Conservation (phyloP, 2,329 filamentous ascomycete genomes). For the Xylariaceae sp. region DNA sequence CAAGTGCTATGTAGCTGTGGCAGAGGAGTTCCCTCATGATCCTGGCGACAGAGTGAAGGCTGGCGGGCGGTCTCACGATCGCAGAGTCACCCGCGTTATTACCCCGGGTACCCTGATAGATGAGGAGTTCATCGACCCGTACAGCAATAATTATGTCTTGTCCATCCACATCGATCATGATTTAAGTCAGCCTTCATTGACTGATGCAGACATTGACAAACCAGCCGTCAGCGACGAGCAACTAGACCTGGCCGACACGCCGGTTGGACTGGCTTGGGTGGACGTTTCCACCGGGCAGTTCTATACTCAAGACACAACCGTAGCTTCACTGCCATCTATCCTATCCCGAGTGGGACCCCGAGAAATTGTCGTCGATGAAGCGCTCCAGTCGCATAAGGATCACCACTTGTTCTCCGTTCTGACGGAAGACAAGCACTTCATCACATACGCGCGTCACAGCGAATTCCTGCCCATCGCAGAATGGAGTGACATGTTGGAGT, state of each 20-base stretch:
- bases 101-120: conserved; percentile 95
- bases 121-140: conserved; percentile 94
- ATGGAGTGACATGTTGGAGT: conserved; percentile 76
- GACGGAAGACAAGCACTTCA: conserved; percentile 66
- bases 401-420: conserved; percentile 63
- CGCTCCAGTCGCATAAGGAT: conserved; percentile 51
- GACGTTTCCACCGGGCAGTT: conserved; percentile 95
- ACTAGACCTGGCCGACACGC: conserved; percentile 16
- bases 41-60: conserved; percentile 64
- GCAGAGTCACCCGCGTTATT: conserved; percentile 78
- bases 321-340: conserved; percentile 69
- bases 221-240: neutral
- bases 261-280: conserved; percentile 77
- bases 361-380: conserved; percentile 74
- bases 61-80: conserved; percentile 77
- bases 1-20: conserved; percentile 85
- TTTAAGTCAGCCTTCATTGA: conserved; percentile 21
- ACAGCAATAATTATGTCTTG: conserved; percentile 87
- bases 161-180: conserved; percentile 57
- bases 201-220: conserved; percentile 1
- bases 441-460: conserved; percentile 61
- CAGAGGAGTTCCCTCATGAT: conserved; percentile 82
- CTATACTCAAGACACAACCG: conserved; percentile 70
- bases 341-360: conserved; percentile 77
- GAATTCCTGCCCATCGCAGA: conserved; percentile 48